These are phyloP conservation scores for Podosphaera xanthii DNA, from an alignment of 2,329 filamentous ascomycete genomes.

Conservation along the genomic window DNA sequence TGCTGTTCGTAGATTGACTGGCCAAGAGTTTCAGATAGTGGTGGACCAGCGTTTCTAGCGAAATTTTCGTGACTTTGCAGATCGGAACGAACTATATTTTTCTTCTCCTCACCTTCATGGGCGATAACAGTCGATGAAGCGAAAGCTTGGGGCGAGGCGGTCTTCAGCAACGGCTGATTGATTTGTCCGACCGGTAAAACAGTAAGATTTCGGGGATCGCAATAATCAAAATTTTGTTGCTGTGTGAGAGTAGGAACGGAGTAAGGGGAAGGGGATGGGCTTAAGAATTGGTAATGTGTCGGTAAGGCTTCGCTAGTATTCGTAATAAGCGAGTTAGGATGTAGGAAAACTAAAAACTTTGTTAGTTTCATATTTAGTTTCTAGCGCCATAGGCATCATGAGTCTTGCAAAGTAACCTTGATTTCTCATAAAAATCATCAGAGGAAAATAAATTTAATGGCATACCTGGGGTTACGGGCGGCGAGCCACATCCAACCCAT, in stretches of 20 bases:
- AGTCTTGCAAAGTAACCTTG: too few species aligned
- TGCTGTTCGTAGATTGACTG: conserved; percentile 64
- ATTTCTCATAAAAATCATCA: too few species aligned
- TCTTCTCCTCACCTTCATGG: conserved; percentile 40
- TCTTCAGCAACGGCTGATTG: conserved; percentile 18
- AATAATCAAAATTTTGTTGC: conserved; percentile 57
- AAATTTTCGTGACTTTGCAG: conserved; percentile 18
- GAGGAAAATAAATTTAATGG: conserved; percentile 10
- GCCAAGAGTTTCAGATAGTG: conserved; percentile 24
- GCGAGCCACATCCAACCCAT: conserved; percentile 57
- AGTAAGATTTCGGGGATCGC: conserved; percentile 75
- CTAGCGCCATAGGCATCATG: too few species aligned
- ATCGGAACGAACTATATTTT: conserved; percentile 6
- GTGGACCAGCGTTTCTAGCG: conserved; percentile 29
- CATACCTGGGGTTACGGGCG: conserved; percentile 80
- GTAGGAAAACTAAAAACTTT: conserved; percentile 33
- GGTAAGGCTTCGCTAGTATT: conserved; percentile 33
- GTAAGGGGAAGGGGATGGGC: conserved; percentile 59
- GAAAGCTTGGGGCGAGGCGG: conserved; percentile 31
- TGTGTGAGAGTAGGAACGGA: conserved; percentile 45
- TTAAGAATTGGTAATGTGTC: conserved; percentile 45
- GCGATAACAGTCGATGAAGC: conserved; percentile 38
- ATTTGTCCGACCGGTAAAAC: conserved; percentile 29
- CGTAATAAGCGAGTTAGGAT: conserved; percentile 41
- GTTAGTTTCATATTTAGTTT: background rate